These are phyloP conservation scores for Penium margaritaceum DNA, from an alignment of 139 green algal species.

Conservation along the genomic window DNA sequence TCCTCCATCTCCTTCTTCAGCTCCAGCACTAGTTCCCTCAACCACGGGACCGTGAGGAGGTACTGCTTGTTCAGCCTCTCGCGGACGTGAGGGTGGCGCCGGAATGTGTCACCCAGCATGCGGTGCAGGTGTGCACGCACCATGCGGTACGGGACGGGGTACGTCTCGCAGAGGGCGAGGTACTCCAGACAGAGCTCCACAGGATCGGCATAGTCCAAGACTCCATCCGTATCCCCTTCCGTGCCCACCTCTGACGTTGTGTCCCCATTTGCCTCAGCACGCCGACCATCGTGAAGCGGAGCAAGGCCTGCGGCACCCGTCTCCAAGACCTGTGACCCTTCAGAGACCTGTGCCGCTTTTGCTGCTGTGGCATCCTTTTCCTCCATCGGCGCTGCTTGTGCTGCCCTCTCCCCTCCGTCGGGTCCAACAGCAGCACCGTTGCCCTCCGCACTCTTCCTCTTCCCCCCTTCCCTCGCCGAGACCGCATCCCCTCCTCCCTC, in stretches of 20 bases:
- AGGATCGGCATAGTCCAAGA: no score
- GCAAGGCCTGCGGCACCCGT: background rate
- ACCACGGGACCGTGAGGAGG: constrained; percentile 5
- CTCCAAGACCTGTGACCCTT: no score
- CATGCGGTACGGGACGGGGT: constrained; percentile 77
- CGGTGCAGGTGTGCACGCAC: constrained; percentile 65
- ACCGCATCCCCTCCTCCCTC: background rate
- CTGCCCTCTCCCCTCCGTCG: background rate
- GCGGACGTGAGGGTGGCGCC: constrained; percentile 77
- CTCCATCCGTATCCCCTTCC: no score
- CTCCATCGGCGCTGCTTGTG: background rate
- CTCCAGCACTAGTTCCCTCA: constrained; percentile 25
- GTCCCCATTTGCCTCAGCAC: no score
- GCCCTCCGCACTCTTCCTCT: background rate
- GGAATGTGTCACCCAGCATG: constrained; percentile 70
- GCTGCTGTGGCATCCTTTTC: background rate
- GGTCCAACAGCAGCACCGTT: background rate
- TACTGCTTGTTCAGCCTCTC: constrained; percentile 60
- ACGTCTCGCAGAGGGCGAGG: constrained; percentile 58
- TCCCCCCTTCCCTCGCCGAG: background rate
- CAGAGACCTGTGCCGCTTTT: background rate
- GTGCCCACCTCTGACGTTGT: no score
- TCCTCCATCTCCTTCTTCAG: constrained; percentile 14
- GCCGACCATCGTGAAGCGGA: no score
- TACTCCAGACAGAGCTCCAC: constrained; percentile 63